These are phyloP conservation scores for Arthrinium phaeospermum DNA, from an alignment of 2,329 filamentous ascomycete species.

Conservation along the genomic window DNA sequence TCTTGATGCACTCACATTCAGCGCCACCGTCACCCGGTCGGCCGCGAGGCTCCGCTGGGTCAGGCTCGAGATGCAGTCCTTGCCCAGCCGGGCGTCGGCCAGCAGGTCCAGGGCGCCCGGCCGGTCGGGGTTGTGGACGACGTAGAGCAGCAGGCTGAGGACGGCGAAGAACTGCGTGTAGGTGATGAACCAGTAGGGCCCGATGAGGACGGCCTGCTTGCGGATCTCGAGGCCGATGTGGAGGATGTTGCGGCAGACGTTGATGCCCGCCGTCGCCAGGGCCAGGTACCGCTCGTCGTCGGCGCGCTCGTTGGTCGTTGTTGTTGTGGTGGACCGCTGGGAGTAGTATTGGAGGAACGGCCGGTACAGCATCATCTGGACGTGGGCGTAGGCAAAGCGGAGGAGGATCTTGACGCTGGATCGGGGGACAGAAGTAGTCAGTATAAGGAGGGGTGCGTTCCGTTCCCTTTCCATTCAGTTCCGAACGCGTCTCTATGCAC, in stretches of 20 bases:
- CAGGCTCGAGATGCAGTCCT: conserved; percentile 23
- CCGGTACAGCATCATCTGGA: conserved; percentile 78
- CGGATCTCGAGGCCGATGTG: conserved; percentile 80
- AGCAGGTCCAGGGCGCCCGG: conserved; percentile 77
- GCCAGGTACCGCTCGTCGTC: conserved; percentile 74
- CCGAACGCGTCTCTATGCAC: not conserved
- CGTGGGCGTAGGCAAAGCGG: conserved; percentile 76
- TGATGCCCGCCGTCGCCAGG: conserved; percentile 65
- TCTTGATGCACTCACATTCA: conserved; percentile 18
- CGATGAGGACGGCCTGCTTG: conserved; percentile 70
- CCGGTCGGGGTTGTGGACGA: conserved; percentile 76
- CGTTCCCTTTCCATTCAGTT: not conserved
- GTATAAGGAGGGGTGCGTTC: not conserved
- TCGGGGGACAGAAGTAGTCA: not conserved
- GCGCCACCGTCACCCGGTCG: conserved; percentile 22
- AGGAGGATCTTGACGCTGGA: conserved; percentile 69
- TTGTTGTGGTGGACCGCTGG: conserved; percentile 54
- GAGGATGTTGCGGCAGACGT: conserved; percentile 71
- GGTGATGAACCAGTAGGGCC: conserved; percentile 83
- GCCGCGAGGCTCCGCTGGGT: conserved; percentile 24
- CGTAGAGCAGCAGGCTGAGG: conserved; percentile 76
- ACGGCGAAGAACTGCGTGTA: conserved; percentile 82
- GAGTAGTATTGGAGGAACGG: conserved; percentile 82
- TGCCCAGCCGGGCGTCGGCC: conserved; percentile 65
- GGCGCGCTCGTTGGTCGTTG: conserved; percentile 43